A percentile compares a stretch with the other conserved stretches of the same genome.
These are phyloP conservation scores for Ramaria sp. DNA, from an alignment of 768 basidiomycete species.

Conservation along the genomic window DNA sequence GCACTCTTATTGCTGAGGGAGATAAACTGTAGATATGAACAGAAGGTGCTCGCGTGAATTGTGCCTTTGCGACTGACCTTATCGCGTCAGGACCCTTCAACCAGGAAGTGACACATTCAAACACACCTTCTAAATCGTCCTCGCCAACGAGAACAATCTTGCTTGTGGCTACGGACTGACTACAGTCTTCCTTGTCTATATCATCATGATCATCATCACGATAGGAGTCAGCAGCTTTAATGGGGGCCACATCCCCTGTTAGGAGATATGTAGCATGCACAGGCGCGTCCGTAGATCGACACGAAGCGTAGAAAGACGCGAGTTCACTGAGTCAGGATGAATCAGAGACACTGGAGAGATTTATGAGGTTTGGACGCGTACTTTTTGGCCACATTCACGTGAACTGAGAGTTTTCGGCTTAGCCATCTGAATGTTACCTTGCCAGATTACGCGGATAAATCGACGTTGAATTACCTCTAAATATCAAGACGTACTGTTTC, in stretches of 20 bases:
- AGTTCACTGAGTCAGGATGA: constrained; percentile 40
- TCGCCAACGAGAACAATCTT: constrained; percentile 53
- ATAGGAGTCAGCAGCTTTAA: constrained; percentile 4
- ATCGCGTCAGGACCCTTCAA: not conserved
- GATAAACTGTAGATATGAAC: constrained; percentile 66
- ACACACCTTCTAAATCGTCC: constrained; percentile 51
- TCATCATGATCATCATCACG: constrained; percentile 25
- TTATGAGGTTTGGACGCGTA: constrained; percentile 21
- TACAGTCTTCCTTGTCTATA: constrained; percentile 29
- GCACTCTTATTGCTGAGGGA: constrained; percentile 47
- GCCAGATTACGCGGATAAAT: not conserved
- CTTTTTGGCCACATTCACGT: constrained; percentile 76
- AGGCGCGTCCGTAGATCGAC: constrained; percentile 27
- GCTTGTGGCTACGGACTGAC: constrained; percentile 31
- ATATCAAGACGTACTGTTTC: constrained; percentile 25
- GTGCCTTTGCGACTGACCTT: constrained; percentile 33
- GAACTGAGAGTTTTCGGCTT: constrained; percentile 57
- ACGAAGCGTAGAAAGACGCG: constrained; percentile 40
- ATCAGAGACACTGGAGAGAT: not conserved
- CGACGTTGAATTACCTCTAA: not conserved
- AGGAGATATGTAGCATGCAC: constrained; percentile 63
- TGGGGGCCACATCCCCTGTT: constrained; percentile 37
- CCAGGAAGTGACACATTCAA: not conserved
- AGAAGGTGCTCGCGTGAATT: constrained; percentile 41
- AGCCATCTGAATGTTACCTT: constrained; percentile 75